Percentiles rank a stretch among this genome's conserved stretches.
Conservation (phyloP, 2,329 filamentous ascomycete genomes). For the Hortaea werneckii region DNA sequence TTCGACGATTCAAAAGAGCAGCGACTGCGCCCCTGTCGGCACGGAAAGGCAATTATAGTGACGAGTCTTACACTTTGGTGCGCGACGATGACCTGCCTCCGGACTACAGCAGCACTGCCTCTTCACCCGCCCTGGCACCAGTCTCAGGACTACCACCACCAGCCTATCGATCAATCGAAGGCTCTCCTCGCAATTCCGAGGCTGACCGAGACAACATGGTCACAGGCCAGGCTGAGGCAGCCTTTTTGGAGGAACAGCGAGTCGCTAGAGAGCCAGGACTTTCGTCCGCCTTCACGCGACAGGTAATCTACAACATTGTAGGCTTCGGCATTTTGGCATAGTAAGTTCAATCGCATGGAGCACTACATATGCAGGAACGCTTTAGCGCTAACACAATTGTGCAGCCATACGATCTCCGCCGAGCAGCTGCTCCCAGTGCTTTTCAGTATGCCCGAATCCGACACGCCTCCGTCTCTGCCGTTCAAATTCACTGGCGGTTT, state of each 20-base stretch:
- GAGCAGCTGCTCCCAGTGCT: constrained; percentile 91
- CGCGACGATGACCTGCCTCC: constrained; percentile 53
- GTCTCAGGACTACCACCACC: constrained; percentile 17
- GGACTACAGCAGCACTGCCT: constrained; percentile 53
- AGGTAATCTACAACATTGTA: constrained; percentile 77
- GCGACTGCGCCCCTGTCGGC: constrained; percentile 17
- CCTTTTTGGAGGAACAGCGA: constrained; percentile 21
- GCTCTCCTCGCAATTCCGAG: constrained; percentile 16
- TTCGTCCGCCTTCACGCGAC: constrained; percentile 64
- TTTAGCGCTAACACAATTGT: constrained; percentile 3
- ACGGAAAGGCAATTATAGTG: constrained; percentile 37
- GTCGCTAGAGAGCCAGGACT: constrained; percentile 27
- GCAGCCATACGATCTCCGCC: constrained; percentile 89
- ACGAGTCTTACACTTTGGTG: constrained; percentile 54
- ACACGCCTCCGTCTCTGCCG: constrained; percentile 50
- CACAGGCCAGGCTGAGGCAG: constrained; percentile 15
- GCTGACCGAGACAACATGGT: constrained; percentile 6
- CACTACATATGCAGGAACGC: constrained; percentile 1
- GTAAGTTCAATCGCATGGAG: constrained; percentile 47
- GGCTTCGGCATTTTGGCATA: constrained; percentile 90
- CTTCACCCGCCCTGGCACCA: constrained; percentile 39
- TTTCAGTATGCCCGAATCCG: constrained; percentile 57
- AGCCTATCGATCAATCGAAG: constrained; percentile 24
- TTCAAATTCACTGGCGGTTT: constrained; percentile 88
- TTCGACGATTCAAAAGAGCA: constrained; percentile 19